Conservation (phyloP, 257 asterid genomes). For the Dorcoceras hygrometricum region DNA sequence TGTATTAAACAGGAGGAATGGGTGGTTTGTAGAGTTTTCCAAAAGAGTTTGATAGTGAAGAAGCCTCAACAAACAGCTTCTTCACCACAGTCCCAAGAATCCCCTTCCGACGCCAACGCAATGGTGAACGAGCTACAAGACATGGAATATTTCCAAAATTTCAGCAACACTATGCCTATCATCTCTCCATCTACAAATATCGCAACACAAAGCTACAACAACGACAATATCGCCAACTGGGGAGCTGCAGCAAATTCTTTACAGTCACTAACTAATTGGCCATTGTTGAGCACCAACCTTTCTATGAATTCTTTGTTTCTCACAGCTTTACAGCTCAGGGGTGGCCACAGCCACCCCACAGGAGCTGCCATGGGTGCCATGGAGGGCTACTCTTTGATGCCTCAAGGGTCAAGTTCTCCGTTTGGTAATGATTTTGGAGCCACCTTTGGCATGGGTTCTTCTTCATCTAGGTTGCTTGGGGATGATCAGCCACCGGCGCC, state of each 20-base stretch:
- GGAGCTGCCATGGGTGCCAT: conserved; percentile 5
- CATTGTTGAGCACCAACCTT: conserved; percentile 37
- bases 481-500: conserved; percentile 34
- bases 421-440: conserved; percentile 37
- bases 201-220: conserved; percentile 35
- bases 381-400: conserved; percentile 32
- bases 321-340: conserved; percentile 68
- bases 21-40: conserved; percentile 82
- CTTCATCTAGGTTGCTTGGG: conserved; percentile 48
- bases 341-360: conserved; percentile 19
- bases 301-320: conserved; percentile 60
- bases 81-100: conserved; percentile 58
- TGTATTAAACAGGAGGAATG: conserved; percentile 65
- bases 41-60: conserved; percentile 56
- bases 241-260: conserved; percentile 28
- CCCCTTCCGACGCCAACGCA: conserved; percentile 45
- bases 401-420: conserved; percentile 27
- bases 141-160: conserved; percentile 41
- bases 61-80: conserved; percentile 48
- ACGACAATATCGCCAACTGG: conserved; percentile 29
- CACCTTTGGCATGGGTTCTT: conserved; percentile 28
- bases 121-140: conserved; percentile 49
- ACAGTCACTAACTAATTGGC: conserved; percentile 52
- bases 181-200: conserved; percentile 23
- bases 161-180: conserved; percentile 25